These are phyloP conservation scores for Phanerodontia chrysosporium DNA, from an alignment of 768 basidiomycete genomes.

Conservation along the genomic window DNA sequence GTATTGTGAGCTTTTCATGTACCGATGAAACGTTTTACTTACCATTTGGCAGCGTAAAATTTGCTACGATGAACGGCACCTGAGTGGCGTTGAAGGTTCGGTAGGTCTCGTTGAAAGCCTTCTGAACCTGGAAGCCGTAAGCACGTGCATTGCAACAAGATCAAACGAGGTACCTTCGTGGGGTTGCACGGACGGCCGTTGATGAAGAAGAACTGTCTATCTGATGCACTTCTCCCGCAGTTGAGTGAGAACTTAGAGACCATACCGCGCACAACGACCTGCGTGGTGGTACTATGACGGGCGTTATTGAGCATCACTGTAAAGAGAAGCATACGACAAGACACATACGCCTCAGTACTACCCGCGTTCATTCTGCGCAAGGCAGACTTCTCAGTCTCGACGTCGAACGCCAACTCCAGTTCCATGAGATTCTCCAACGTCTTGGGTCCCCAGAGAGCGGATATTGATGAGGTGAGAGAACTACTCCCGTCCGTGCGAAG, in stretches of 20 bases:
- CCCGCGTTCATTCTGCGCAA: slow-evolving; percentile 38
- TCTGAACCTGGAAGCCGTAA: slow-evolving; percentile 60
- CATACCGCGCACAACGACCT: slow-evolving; percentile 66
- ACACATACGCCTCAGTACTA: background rate
- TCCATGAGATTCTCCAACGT: slow-evolving; percentile 71
- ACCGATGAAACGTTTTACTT: slow-evolving; percentile 22
- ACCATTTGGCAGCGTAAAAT: slow-evolving; percentile 82
- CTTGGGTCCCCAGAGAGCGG: slow-evolving; percentile 83
- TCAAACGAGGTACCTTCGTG: slow-evolving; percentile 48
- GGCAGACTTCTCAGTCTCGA: slow-evolving; percentile 58
- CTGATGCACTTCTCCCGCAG: slow-evolving; percentile 71
- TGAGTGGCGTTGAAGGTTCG: slow-evolving; percentile 75
- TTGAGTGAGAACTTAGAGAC: slow-evolving; percentile 80
- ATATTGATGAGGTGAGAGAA: slow-evolving; percentile 58
- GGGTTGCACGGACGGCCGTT: slow-evolving; percentile 88
- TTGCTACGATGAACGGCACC: slow-evolving; percentile 76
- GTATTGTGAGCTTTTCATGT: background rate
- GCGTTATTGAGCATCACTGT: slow-evolving; percentile 3
- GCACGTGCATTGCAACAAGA: background rate
- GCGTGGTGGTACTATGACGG: slow-evolving; percentile 11
- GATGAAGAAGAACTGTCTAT: slow-evolving; percentile 90
- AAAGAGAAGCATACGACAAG: slow-evolving; percentile 3
- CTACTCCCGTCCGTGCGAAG: slow-evolving; percentile 69
- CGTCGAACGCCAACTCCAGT: slow-evolving; percentile 64
- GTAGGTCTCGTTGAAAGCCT: slow-evolving; percentile 91